A percentile compares a stretch with the other conserved stretches of the same genome.
Conservation (phyloP, 441 rosid species). For the Macaranga tanarius region DNA sequence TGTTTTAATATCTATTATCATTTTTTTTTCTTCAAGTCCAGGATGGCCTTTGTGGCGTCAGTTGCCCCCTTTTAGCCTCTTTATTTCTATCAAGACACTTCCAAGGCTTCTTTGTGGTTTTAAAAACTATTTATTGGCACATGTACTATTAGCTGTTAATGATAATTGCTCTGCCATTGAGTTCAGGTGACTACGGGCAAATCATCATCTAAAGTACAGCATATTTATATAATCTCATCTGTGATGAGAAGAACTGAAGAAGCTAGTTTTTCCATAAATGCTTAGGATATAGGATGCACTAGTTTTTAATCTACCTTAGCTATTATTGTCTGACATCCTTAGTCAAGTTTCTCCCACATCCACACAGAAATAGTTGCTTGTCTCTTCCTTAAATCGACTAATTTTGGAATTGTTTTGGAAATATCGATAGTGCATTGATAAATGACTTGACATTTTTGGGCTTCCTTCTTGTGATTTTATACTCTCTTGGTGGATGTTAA, state of each 20-base stretch:
- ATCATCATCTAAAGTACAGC: background rate
- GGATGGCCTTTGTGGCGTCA: background rate
- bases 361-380: background rate
- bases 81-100: too few species aligned
- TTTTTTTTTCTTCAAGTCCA: background rate
- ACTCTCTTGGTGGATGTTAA: background rate
- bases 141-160: background rate
- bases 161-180: too few species aligned
- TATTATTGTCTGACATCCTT: background rate
- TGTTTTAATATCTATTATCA: background rate
- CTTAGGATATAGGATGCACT: background rate
- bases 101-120: background rate
- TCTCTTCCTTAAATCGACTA: background rate
- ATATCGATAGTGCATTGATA: background rate
- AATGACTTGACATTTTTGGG: background rate
- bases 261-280: too few species aligned
- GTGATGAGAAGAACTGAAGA: background rate
- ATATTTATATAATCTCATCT: background rate
- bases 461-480: background rate
- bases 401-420: background rate
- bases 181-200: background rate
- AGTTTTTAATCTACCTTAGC: background rate
- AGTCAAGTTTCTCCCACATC: background rate
- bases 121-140: too few species aligned
- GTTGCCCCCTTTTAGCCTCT: too few species aligned